Evolutionary conservation across 306 rosid genomes (phyloP).

Genomic region (Argentina anserina): DNA sequence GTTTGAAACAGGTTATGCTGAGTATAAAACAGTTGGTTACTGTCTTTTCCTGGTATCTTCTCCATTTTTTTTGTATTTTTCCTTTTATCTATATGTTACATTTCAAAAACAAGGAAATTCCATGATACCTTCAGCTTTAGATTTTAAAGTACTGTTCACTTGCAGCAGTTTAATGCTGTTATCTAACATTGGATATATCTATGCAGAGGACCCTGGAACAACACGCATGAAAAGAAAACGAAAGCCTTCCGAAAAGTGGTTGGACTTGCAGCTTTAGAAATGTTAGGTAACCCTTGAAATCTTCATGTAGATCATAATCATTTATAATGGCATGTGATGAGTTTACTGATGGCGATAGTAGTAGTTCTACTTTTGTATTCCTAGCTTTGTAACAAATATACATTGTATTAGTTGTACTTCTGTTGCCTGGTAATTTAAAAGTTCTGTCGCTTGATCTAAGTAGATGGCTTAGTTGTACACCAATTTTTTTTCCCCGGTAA

Average conservation of each 20-base stretch:
- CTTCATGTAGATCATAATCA: slow-evolving; percentile 43
- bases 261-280: slow-evolving; percentile 86
- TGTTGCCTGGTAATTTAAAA: no score
- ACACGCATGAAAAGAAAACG: slow-evolving; percentile 60
- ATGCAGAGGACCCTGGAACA: slow-evolving; percentile 59
- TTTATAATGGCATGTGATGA: slow-evolving; percentile 43
- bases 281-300: slow-evolving; percentile 56
- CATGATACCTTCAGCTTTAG: not conserved
- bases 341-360: slow-evolving; percentile 11
- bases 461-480: not conserved
- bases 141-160: not conserved
- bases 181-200: slow-evolving; percentile 11
- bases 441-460: not conserved
- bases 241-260: slow-evolving; percentile 81
- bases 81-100: not conserved
- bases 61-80: not conserved
- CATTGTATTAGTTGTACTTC: no score
- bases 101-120: not conserved
- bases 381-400: not conserved
- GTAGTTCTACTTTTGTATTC: not conserved
- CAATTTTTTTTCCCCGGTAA: no score
- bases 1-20: not conserved
- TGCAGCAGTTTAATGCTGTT: slow-evolving; percentile 12
- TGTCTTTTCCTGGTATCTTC: not conserved
- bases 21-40: not conserved